Conservation (phyloP, 768 basidiomycete species). For the Pseudohyphozyma bogoriensis region DNA sequence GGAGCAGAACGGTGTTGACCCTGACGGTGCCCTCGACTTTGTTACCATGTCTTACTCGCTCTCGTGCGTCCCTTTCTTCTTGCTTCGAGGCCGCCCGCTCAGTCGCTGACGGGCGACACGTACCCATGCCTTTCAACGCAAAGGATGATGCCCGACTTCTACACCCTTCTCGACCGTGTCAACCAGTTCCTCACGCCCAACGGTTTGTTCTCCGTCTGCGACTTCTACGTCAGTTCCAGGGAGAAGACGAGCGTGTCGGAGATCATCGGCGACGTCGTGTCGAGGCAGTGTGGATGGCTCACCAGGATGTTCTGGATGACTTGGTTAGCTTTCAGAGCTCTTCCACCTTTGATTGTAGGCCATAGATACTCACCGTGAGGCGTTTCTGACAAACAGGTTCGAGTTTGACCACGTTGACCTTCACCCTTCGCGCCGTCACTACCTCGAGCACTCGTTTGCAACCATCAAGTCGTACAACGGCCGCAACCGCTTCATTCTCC, state of each 20-base stretch:
- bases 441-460: constrained; percentile 68
- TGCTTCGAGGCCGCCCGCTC: neutral
- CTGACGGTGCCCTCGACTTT: constrained; percentile 45
- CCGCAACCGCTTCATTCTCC: constrained; percentile 59
- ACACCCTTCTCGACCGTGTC: constrained; percentile 57
- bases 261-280: constrained; percentile 55
- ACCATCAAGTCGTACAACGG: constrained; percentile 56
- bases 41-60: constrained; percentile 45
- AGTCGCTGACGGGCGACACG: neutral
- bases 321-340: constrained; percentile 39
- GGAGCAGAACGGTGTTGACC: constrained; percentile 46
- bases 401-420: constrained; percentile 43
- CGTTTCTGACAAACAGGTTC: constrained; percentile 42
- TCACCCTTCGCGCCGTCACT: constrained; percentile 44
- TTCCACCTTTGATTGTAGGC: too few species aligned
- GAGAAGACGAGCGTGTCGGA: constrained; percentile 51
- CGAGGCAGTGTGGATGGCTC: constrained; percentile 48
- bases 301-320: constrained; percentile 71
- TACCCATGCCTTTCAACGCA: too few species aligned
- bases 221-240: constrained; percentile 59
- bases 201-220: constrained; percentile 57
- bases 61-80: constrained; percentile 36
- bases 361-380: constrained; percentile 41
- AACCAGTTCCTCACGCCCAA: constrained; percentile 53
- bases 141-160: constrained; percentile 32